These are phyloP conservation scores for Colletotrichum echinochloae DNA, from an alignment of 2,329 filamentous ascomycete genomes.

Conservation along the genomic window DNA sequence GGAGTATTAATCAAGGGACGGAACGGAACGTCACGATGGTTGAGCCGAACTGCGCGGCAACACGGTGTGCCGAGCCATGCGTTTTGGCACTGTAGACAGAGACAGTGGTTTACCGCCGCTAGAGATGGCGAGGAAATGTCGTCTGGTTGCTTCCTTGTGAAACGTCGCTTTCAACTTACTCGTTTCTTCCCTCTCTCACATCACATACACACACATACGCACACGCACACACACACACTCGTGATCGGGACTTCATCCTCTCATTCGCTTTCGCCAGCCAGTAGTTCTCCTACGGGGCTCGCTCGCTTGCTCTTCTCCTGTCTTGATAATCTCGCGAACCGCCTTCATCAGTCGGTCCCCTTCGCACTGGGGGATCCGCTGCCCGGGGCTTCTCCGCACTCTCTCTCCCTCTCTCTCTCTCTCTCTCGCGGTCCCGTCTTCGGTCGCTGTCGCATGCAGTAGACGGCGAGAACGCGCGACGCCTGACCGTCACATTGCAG, in stretches of 20 bases:
- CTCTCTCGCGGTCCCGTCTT: conserved; percentile 7
- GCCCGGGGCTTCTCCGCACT: conserved; percentile 29
- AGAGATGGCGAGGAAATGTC: neutral
- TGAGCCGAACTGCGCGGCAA: neutral
- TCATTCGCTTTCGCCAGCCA: conserved; percentile 2
- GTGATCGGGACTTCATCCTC: neutral
- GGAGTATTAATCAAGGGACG: neutral
- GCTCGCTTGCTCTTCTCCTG: neutral
- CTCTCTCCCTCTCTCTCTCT: no score
- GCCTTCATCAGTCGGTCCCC: neutral
- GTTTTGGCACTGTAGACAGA: neutral
- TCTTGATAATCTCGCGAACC: neutral
- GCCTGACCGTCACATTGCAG: conserved; percentile 28
- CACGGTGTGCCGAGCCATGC: neutral
- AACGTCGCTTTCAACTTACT: conserved; percentile 14
- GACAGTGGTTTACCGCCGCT: neutral
- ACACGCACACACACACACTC: no score
- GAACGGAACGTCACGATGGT: neutral
- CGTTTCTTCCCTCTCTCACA: neutral
- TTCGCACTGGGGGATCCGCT: neutral
- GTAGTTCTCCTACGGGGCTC: neutral
- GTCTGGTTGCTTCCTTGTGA: conserved; percentile 8
- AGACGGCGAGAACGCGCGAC: conserved; percentile 28
- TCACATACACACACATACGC: neutral
- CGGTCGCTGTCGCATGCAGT: conserved; percentile 25